These are phyloP conservation scores for Sporobolomyces roseus DNA, from an alignment of 768 basidiomycete species.

Conservation along the genomic window DNA sequence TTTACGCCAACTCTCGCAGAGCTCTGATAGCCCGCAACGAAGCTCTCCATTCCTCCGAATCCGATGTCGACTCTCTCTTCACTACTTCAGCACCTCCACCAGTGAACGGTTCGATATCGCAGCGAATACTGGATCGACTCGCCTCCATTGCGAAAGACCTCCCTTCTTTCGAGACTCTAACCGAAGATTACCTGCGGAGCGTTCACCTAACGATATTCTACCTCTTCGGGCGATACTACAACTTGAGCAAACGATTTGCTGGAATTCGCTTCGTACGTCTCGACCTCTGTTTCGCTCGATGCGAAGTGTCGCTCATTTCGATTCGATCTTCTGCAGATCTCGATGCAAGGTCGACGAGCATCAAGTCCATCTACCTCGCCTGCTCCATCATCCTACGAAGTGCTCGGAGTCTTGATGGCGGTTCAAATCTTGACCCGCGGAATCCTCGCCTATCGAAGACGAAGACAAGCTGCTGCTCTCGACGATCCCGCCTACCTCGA, in stretches of 20 bases:
- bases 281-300: not conserved
- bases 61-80: conserved; percentile 33
- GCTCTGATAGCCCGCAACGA: conserved; percentile 21
- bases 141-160: conserved; percentile 24
- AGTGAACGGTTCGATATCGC: not conserved
- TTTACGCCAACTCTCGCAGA: conserved; percentile 27
- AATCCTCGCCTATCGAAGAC: conserved; percentile 25
- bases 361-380: not conserved
- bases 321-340: conserved; percentile 22
- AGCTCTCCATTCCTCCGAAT: not conserved
- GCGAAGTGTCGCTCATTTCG: no score
- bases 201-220: conserved; percentile 46
- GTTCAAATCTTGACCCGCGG: conserved; percentile 41
- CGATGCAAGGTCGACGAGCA: conserved; percentile 37
- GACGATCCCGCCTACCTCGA: conserved; percentile 21
- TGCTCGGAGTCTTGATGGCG: conserved; percentile 45
- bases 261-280: conserved; percentile 40
- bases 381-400: conserved; percentile 43
- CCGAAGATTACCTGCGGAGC: conserved; percentile 42
- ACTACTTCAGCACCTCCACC: conserved; percentile 16
- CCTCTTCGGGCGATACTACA: conserved; percentile 44
- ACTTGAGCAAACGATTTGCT: conserved; percentile 40
- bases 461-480: conserved; percentile 16
- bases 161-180: conserved; percentile 41
- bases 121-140: conserved; percentile 11